Evolutionary conservation across 1,284 basidiomycete species (phyloP).

Genomic region (Trichosporon faecale): DNA sequence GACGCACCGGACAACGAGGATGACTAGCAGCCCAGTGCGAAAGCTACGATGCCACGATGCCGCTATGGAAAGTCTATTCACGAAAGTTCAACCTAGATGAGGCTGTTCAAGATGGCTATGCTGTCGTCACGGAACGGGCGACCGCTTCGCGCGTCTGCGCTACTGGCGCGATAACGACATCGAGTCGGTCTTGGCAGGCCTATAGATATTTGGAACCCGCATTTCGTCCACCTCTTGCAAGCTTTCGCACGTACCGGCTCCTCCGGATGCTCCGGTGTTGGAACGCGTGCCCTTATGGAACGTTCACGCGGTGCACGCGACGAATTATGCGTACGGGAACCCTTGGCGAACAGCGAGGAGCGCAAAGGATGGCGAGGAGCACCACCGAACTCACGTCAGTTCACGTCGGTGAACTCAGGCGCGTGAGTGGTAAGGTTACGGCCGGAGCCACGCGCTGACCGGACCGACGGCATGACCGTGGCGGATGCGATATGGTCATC

Average conservation of each 20-base stretch:
- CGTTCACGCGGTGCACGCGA: neutral
- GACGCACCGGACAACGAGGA: neutral
- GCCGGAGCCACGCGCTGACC: neutral
- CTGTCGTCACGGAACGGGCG: neutral
- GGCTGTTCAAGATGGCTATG: neutral
- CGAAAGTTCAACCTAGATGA: neutral
- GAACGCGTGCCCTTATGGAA: neutral
- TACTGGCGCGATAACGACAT: neutral
- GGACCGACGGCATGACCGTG: neutral
- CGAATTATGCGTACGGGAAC: neutral
- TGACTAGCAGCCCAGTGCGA: neutral
- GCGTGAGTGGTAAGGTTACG: neutral
- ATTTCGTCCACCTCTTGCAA: neutral
- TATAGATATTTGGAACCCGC: neutral
- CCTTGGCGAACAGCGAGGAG: neutral
- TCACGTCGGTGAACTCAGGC: neutral
- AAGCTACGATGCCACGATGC: slow-evolving; percentile 3
- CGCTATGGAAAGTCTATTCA: neutral
- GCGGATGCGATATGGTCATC: neutral
- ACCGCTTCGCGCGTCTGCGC: neutral
- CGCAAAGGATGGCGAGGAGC: neutral
- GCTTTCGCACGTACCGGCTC: neutral
- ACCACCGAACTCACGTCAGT: neutral
- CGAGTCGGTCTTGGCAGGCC: neutral
- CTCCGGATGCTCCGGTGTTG: neutral